Conservation (phyloP, 257 asterid species). For the Solanum okadae region DNA sequence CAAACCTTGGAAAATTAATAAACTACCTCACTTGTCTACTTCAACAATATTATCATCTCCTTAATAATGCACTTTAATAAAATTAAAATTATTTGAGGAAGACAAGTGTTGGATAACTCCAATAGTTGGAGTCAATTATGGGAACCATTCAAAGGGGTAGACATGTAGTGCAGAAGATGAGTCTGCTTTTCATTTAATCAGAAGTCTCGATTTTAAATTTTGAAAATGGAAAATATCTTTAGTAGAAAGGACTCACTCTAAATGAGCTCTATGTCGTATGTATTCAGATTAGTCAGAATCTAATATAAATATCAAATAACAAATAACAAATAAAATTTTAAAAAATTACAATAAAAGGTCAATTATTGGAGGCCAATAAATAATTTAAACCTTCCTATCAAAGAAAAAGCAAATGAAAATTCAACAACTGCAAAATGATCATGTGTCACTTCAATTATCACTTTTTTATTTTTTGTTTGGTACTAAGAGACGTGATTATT, state of each 20-base stretch:
- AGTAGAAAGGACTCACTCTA: accelerated
- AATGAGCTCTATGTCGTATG: accelerated
- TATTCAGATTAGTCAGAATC: accelerated
- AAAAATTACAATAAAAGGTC: no score
- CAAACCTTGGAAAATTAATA: background rate
- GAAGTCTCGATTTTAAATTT: background rate
- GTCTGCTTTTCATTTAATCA: background rate
- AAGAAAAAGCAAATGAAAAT: background rate
- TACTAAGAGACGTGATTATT: background rate
- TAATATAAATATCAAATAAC: background rate
- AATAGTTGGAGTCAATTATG: background rate
- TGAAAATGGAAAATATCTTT: accelerated
- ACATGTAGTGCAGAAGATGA: background rate
- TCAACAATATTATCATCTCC: background rate
- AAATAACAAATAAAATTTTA: no score
- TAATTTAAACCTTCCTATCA: background rate
- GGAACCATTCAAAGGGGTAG: background rate
- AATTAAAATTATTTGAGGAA: background rate
- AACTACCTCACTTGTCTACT: background rate
- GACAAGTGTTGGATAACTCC: background rate
- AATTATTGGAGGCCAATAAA: background rate
- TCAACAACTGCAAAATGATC: background rate
- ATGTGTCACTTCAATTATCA: background rate
- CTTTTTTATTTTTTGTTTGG: background rate
- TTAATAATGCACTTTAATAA: background rate